phyloP scores from a whole-genome alignment of 768 basidiomycete species.

The Panellus pusillus region DNA sequence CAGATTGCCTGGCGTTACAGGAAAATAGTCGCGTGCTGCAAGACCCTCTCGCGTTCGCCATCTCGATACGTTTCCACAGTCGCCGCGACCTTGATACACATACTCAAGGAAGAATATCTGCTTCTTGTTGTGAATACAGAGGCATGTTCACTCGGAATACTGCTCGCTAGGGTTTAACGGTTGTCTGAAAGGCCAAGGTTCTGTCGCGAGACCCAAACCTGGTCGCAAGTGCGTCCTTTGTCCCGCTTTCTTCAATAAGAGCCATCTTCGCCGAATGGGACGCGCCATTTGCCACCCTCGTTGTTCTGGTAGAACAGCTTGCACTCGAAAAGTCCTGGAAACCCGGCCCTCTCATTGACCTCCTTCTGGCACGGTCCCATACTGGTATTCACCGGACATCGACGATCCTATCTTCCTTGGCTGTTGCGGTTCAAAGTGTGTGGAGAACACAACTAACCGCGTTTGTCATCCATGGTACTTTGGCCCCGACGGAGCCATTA shows the following conservation, averaged over 20 bases:
- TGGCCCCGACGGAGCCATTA: conserved; percentile 66
- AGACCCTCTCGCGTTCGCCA: conserved; percentile 49
- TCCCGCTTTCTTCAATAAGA: conserved; percentile 81
- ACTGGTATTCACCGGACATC: conserved; percentile 81
- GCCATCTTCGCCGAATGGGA: conserved; percentile 90
- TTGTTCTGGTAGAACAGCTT: conserved; percentile 62
- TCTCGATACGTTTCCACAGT: conserved; percentile 82
- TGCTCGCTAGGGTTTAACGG: neutral
- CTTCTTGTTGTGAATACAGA: conserved; percentile 78
- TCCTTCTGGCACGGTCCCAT: conserved; percentile 67
- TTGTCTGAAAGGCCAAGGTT: conserved; percentile 50
- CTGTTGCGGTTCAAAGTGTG: conserved; percentile 72
- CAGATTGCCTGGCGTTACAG: conserved; percentile 74
- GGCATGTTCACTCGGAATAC: neutral
- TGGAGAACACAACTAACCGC: conserved; percentile 85
- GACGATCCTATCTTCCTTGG: conserved; percentile 68
- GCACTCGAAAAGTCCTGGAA: conserved; percentile 58
- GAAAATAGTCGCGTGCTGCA: conserved; percentile 62
- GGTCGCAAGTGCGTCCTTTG: conserved; percentile 79
- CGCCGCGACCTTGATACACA: conserved; percentile 68
- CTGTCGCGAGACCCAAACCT: conserved; percentile 71
- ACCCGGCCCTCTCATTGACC: conserved; percentile 79
- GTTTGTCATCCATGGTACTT: conserved; percentile 76
- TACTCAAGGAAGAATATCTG: conserved; percentile 81
- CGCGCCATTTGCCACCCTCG: conserved; percentile 75